Evolutionary conservation across 164 flowering plant genomes (phyloP).

Genomic region (Vitis amurensis): DNA sequence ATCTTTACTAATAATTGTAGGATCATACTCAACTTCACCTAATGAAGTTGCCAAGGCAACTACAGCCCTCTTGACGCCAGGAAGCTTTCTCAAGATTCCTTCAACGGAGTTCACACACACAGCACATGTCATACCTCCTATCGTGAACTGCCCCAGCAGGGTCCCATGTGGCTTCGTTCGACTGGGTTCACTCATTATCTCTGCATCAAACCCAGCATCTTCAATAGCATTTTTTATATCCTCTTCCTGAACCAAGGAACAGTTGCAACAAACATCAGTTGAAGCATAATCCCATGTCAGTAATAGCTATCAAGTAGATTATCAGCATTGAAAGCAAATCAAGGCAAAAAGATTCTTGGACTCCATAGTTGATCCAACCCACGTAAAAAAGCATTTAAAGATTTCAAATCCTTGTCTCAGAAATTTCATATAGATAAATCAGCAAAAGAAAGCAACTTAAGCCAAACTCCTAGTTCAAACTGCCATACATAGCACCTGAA

Average conservation of each 20-base stretch:
- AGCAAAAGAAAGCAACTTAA: too few relatives aligned
- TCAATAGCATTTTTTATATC: conserved; percentile 85
- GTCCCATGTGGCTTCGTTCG: conserved; percentile 38
- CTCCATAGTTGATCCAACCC: too few relatives aligned
- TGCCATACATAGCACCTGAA: not conserved
- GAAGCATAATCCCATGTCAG: not conserved
- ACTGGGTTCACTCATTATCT: conserved; percentile 61
- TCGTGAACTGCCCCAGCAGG: conserved; percentile 77
- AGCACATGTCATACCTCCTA: conserved; percentile 99
- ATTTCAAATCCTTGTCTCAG: not conserved
- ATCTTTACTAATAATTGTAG: conserved; percentile 68
- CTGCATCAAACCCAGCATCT: conserved; percentile 99
- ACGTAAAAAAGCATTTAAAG: not conserved
- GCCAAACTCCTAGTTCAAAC: too few relatives aligned
- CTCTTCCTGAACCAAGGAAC: conserved; percentile 56
- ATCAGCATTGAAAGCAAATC: not conserved
- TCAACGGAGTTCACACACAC: conserved; percentile 96
- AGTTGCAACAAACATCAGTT: conserved; percentile 1
- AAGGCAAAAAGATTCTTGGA: too few relatives aligned
- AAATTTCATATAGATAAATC: too few relatives aligned
- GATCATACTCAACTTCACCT: conserved; percentile 94
- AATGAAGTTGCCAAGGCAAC: conserved; percentile 89
- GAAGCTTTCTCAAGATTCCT: conserved; percentile 74
- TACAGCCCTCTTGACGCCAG: conserved; percentile 86
- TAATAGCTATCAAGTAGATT: not conserved